These are phyloP conservation scores for Collybia mongolica DNA, from an alignment of 768 basidiomycete genomes.

Conservation along the genomic window DNA sequence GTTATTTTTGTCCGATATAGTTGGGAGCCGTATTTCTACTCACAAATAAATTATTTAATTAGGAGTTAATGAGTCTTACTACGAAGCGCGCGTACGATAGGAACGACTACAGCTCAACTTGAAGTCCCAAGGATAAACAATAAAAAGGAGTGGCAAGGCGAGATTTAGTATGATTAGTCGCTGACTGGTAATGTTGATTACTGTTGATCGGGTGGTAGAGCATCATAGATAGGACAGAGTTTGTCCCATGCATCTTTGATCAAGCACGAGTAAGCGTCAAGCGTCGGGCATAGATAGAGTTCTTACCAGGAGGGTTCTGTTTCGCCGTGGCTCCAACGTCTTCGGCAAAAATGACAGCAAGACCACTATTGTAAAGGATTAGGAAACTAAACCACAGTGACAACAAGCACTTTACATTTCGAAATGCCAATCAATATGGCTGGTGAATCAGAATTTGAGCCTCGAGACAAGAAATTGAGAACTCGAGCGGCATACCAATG, in stretches of 20 bases:
- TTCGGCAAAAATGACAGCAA: constrained; percentile 19
- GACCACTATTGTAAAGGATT: constrained; percentile 6
- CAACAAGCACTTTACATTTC: constrained; percentile 15
- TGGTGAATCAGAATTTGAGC: constrained; percentile 3
- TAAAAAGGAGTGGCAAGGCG: too few relatives aligned
- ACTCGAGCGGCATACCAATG: constrained; percentile 19
- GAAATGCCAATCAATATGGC: constrained; percentile 37
- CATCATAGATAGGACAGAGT: constrained; percentile 2
- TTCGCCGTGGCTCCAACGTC: not conserved
- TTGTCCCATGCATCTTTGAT: not conserved
- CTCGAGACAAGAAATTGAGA: not conserved
- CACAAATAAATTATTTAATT: too few relatives aligned
- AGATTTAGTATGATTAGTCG: too few relatives aligned
- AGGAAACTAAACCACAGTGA: not conserved
- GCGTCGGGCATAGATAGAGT: not conserved
- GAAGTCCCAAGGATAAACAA: too few relatives aligned
- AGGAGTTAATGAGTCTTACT: too few relatives aligned
- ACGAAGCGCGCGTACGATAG: too few relatives aligned
- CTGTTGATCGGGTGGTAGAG: not conserved
- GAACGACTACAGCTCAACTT: too few relatives aligned
- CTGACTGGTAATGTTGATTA: not conserved
- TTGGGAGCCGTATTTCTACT: too few relatives aligned
- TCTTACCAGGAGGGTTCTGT: not conserved
- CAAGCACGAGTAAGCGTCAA: not conserved
- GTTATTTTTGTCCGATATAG: too few relatives aligned